Evolutionary conservation across 768 basidiomycete species (phyloP).

Genomic region (Rhizopogon vesiculosus): DNA sequence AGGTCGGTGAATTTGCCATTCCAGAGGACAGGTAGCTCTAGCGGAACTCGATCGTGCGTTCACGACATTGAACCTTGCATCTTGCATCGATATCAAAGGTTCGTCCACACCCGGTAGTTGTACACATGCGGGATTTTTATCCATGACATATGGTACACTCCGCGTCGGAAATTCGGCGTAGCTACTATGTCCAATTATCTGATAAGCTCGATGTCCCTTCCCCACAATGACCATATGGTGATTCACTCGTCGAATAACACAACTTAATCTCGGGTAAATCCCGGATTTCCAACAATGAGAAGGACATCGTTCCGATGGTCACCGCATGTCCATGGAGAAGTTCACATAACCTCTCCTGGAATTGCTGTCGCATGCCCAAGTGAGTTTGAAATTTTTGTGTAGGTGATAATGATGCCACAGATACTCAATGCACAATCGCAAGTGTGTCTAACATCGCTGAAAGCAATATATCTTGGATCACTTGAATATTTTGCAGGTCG

Average conservation of each 20-base stretch:
- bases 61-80: constrained; percentile 43
- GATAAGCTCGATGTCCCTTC: constrained; percentile 7
- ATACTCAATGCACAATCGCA: constrained; percentile 47
- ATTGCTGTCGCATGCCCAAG: constrained; percentile 40
- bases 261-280: constrained; percentile 8
- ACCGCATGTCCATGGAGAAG: constrained; percentile 37
- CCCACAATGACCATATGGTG: not conserved
- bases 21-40: constrained; percentile 32
- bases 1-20: not conserved
- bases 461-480: constrained; percentile 48
- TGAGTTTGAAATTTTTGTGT: constrained; percentile 3
- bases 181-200: constrained; percentile 22
- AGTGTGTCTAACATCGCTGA: constrained; percentile 50
- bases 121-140: not conserved
- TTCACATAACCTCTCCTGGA: constrained; percentile 35
- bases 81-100: constrained; percentile 26
- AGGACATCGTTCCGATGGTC: constrained; percentile 52
- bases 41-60: constrained; percentile 48
- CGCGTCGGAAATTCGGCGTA: constrained; percentile 24
- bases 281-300: constrained; percentile 23
- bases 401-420: constrained; percentile 17
- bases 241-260: too few species aligned
- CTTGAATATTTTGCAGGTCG: constrained; percentile 29
- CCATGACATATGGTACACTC: constrained; percentile 26
- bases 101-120: not conserved